Evolutionary conservation across 257 asterid genomes (phyloP).

Genomic region (Handroanthus guayacan): DNA sequence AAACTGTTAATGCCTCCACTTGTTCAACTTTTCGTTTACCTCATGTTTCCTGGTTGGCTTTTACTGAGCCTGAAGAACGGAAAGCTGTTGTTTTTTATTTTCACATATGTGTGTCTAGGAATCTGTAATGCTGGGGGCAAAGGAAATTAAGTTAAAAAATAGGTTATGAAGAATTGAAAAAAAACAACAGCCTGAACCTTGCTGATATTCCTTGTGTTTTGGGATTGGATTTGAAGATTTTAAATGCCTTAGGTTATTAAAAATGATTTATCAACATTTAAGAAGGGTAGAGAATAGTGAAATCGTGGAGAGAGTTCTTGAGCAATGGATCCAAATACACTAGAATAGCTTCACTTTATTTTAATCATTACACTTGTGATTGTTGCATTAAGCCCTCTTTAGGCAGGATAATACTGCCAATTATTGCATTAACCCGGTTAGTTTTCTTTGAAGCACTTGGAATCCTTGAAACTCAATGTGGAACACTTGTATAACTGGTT

Average conservation of each 20-base stretch:
- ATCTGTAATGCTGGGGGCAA: not conserved
- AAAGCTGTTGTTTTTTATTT: not conserved
- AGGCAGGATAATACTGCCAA: not conserved
- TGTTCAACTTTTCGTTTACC: no score
- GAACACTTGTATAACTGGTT: not conserved
- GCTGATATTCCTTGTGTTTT: not conserved
- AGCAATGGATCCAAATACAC: not conserved
- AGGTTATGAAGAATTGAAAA: not conserved
- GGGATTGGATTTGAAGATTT: not conserved
- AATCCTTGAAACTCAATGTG: not conserved
- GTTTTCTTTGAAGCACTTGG: not conserved
- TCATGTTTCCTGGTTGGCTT: not conserved
- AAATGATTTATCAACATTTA: not conserved
- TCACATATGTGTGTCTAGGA: not conserved
- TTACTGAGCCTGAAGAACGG: not conserved
- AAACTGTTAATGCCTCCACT: not conserved
- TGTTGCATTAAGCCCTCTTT: not conserved
- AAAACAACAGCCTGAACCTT: not conserved
- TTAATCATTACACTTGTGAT: not conserved
- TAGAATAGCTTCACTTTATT: not conserved
- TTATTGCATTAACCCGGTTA: not conserved
- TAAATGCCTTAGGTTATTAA: not conserved
- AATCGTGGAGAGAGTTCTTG: not conserved
- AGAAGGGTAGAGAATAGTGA: not conserved
- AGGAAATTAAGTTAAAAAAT: not conserved